Conservation (phyloP, 78 protist genomes). For the Dictyostelium purpureum region DNA sequence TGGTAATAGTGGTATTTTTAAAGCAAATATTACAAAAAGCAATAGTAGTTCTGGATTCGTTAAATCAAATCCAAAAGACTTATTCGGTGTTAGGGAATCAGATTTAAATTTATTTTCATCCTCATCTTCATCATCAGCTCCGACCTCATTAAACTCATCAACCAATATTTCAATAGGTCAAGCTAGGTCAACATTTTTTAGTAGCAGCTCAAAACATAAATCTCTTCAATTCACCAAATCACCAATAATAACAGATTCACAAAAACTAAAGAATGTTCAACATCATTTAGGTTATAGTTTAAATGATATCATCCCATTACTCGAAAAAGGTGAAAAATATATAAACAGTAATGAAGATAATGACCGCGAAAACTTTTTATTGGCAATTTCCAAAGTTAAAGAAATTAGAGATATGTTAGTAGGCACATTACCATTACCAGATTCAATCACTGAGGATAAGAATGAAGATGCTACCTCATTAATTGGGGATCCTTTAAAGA, state of each 20-base stretch:
- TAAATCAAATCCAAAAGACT: no score
- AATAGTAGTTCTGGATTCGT: no score
- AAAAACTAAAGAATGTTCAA: slow-evolving; percentile 21
- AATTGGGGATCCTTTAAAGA: no score
- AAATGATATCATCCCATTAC: slow-evolving; percentile 17
- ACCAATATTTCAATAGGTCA: neutral
- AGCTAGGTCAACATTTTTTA: neutral
- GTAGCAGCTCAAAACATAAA: neutral
- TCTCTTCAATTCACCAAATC: neutral
- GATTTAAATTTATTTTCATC: neutral
- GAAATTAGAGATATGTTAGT: slow-evolving; percentile 22
- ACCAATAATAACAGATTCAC: neutral
- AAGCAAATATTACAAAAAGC: no score
- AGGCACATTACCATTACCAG: slow-evolving; percentile 20
- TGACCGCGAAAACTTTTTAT: neutral
- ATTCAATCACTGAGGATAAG: neutral
- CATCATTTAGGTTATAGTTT: slow-evolving; percentile 8
- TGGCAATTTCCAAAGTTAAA: slow-evolving; percentile 19
- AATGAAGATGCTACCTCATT: no score
- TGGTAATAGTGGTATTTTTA: neutral
- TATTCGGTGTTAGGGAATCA: neutral
- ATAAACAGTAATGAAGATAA: neutral
- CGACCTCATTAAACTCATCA: neutral
- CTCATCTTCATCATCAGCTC: neutral
- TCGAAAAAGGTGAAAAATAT: neutral